Base-by-base conservation (phyloP, 768 basidiomycete species). In the Amanita inopinata region DNA sequence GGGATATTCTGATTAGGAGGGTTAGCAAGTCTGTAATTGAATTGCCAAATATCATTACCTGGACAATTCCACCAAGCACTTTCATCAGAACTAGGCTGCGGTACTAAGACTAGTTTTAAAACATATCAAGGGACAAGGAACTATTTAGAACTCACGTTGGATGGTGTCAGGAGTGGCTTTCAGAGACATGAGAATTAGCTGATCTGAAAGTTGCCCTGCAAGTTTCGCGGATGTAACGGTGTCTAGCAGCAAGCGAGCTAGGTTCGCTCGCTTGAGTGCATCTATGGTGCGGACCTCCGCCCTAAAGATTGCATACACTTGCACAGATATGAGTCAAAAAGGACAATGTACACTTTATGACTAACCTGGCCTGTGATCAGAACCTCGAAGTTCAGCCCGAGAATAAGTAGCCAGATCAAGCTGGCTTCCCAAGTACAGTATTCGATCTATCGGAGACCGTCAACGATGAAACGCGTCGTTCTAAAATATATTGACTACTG, bases 291-390 rank as follows among this genome's bases (percentile, higher is more conserved):
- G 75, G 12, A 97, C 76, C 40, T 80, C 73, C 1, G 81, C 80
- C 38, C 76, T 69, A 62, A 96, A 92, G 5, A 90, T 61, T 3
- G 78, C 89, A 52, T 85, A 94, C 3, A 99, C 94, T 89, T 46
- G 14, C 14, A 30, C 17, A 31, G 7, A 40, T 45, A 35, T 30
- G 25, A 45, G 15, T 20, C 24, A 40, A 17, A 38, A 49, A 64
- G 40, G 48, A 20, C 6, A 4, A n/a, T 30, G n/a, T 32, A 11
- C 14, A 30, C 2, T 33, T n/a, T 28, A 17, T 19, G 12, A 33
- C 27, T 22, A 17, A 82, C 90, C 88, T 58, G 96, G 96, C 56
- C 84, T 81, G 57, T 99, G 96, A 64, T 99, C 96, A 4, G 96
- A 99, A n/a, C 85, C 78, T 54, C 69, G 71, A 44, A 99, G 63